These are phyloP conservation scores for Coniochaeta ligniaria DNA, from an alignment of 2,329 filamentous ascomycete genomes.

Conservation along the genomic window DNA sequence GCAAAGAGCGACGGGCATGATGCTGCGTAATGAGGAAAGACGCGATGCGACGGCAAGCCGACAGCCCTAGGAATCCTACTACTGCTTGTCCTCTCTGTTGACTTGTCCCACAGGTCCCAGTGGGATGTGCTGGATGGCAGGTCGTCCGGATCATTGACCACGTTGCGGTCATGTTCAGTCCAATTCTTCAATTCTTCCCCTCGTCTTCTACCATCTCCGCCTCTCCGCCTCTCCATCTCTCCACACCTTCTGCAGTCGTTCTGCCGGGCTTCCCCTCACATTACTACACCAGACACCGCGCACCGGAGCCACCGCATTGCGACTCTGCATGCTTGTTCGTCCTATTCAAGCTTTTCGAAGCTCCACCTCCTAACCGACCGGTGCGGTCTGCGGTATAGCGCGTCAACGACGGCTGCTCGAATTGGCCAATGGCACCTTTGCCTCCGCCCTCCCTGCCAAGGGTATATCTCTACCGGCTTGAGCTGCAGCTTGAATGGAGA, in stretches of 20 bases:
- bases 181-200: background rate
- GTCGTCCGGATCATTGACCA: background rate
- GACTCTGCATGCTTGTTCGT: background rate
- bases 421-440: background rate
- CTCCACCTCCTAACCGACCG: background rate
- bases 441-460: conserved; percentile 1
- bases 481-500: background rate
- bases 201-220: background rate
- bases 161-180: background rate
- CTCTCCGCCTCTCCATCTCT: background rate
- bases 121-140: background rate
- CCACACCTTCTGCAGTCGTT: conserved; percentile 1
- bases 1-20: background rate
- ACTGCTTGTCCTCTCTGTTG: background rate
- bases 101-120: background rate
- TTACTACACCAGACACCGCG: background rate
- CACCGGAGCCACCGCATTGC: background rate
- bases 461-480: conserved; percentile 1
- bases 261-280: background rate
- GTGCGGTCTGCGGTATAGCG: background rate
- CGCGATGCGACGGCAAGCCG: conserved; percentile 8
- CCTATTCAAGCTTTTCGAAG: background rate
- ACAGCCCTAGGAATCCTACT: background rate
- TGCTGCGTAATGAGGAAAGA: background rate
- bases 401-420: background rate